Base-by-base conservation (phyloP, 225 moss, liverwort and hornwort genomes). In the Asterella californica region DNA sequence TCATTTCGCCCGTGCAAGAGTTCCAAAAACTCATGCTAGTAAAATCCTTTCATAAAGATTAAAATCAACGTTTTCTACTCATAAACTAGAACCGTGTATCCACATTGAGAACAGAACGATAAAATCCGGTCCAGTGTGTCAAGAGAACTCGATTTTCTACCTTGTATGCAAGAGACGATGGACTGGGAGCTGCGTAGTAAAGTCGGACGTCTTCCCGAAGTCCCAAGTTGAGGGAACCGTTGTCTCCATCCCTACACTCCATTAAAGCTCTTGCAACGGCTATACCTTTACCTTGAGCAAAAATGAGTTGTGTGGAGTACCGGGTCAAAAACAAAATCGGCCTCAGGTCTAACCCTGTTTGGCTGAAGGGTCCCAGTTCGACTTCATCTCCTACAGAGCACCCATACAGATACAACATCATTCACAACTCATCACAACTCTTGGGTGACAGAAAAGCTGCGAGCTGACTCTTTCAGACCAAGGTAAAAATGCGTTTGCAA, bases 251-350 rank as follows among this genome's bases (percentile, higher is more conserved):
- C 24, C 74, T 88, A 60, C 91, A 82, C 80, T 94, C 94, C 0
- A 90, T 80, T 18, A 96, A 85, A 24, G 94, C 88, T 24, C 91
- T 90, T 5, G 89, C 90, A 55, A 96, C 90, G 33, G 94, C 90
- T 74, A 92, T 82, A 15, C 94, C 94, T 29, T 78, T 85, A 25
- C 90, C 94, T 64, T 90, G 83, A 45, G 89, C 90, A 54, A 96
- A 94, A 76, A 94, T 82, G 52, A 94, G 85, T 18, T 91, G 87
- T 29, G 92, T 92, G 6, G 96, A 90, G 72, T 90, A 94, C 24
- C 91, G 90, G 22, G 92, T 79, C 63, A 96, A 83, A 55, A 92
- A 92, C 85, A 94, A 65, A 54, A 96, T 88, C 10, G 96, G 91
- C 76, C 94, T 87, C 64, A 92, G 78, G 71, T 96, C 94, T 53